Conservation (phyloP, 1,284 basidiomycete species). For the Sparassis latifolia region DNA sequence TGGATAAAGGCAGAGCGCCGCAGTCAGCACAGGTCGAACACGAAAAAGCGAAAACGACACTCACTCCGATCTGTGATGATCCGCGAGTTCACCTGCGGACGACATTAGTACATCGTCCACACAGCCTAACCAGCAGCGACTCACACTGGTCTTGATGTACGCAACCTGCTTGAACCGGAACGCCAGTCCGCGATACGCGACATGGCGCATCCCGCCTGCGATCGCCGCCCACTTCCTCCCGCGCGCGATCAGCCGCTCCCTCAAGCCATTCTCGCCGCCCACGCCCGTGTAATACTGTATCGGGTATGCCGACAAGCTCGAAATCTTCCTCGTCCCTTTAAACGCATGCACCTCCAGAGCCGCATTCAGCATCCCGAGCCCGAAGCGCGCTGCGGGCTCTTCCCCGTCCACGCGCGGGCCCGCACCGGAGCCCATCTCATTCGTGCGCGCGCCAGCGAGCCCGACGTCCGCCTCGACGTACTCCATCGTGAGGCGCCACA, state of each 20-base stretch:
- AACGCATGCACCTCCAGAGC: constrained; percentile 36
- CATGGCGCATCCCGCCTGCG: constrained; percentile 46
- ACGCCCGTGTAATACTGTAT: constrained; percentile 41
- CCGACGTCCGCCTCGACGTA: constrained; percentile 25
- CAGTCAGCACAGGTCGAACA: constrained; percentile 2
- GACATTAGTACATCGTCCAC: neutral
- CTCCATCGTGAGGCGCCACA: constrained; percentile 25
- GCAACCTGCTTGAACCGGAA: constrained; percentile 18
- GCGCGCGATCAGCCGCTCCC: constrained; percentile 34
- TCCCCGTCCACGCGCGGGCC: constrained; percentile 20
- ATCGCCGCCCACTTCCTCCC: constrained; percentile 48
- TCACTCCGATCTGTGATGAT: constrained; percentile 52
- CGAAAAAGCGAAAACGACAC: constrained; percentile 6
- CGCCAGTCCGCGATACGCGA: constrained; percentile 40
- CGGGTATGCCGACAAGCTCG: constrained; percentile 43
- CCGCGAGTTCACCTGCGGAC: constrained; percentile 26
- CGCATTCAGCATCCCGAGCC: constrained; percentile 36
- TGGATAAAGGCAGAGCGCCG: constrained; percentile 5
- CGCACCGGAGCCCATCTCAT: neutral
- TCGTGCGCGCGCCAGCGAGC: constrained; percentile 10
- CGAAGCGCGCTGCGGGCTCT: constrained; percentile 17
- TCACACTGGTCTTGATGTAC: constrained; percentile 41
- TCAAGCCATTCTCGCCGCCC: constrained; percentile 30
- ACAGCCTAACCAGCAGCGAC: constrained; percentile 7
- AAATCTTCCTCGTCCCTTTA: constrained; percentile 40